Base-by-base conservation (phyloP, 2,329 filamentous ascomycete genomes). In the Fusarium virguliforme region DNA sequence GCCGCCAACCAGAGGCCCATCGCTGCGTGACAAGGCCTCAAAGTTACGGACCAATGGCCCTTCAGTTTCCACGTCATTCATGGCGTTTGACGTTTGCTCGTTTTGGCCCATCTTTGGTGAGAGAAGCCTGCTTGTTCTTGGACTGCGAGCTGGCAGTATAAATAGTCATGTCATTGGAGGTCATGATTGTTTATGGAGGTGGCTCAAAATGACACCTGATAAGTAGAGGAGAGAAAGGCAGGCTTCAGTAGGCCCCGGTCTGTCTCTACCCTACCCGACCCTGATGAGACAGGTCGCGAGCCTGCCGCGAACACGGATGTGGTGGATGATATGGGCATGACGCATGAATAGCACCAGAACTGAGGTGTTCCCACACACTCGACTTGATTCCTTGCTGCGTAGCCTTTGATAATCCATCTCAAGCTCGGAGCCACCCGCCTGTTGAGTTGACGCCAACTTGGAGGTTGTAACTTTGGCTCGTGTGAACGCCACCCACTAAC, bases 1-100 rank as follows among this genome's bases (percentile, higher is more conserved):
- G 8, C 80, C 80, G 15, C 80, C 80, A 7, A 81, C 80, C 8
- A 79, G 51, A 30, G 65, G 55, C 28, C 34, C 56, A 30, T 67
- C 65, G n/a, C 38, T 50, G 37, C 62, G 62, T 37, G 62, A 13
- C 13, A 67, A 15, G 48, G 48, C 41, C 43, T 65, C 65, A 38
- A 65, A 58, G 2, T 48, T 34, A 9, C 59, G 57, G 48, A 67
- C 65, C 4, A 67, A 18, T 15, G 62, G 62, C n/a, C 53, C 62
- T 15, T 38, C 6, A 7, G 38, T 32, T 46, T 37, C 58, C 53
- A 6, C 55, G 34, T 40, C 48, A 28, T 22, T 34, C 62, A 62
- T 64, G 35, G 35, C 15, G 35, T 2, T n/a, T n/a, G 0, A 37
- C 2, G 35, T 37, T 37, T 12, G 35, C 35, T 37, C 13, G 13